A percentile compares a stretch with the other conserved stretches of the same genome.
Conservation (phyloP, 1,139 yeast species). For the Yamadazyma diddensiae region DNA sequence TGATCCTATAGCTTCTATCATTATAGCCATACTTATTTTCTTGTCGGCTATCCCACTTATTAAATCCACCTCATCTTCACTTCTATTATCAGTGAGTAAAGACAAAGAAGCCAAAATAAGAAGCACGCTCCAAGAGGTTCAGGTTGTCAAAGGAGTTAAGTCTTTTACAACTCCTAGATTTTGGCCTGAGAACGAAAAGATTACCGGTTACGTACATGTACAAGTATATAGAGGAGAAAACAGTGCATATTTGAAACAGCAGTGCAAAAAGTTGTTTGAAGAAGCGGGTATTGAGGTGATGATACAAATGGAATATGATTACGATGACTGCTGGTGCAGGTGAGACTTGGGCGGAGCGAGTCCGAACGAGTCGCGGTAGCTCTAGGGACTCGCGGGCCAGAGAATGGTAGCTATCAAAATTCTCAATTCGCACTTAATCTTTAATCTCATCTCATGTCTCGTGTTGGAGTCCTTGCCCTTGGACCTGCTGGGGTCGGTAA, state of each 20-base stretch:
- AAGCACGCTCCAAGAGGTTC: constrained; percentile 62
- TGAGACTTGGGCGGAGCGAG: neutral
- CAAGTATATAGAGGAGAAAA: constrained; percentile 70
- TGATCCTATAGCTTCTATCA: constrained; percentile 89
- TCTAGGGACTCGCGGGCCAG: no score
- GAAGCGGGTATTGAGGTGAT: constrained; percentile 42
- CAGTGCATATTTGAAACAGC: constrained; percentile 55
- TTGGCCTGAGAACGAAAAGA: constrained; percentile 59
- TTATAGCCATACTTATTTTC: constrained; percentile 80
- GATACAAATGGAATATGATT: constrained; percentile 60
- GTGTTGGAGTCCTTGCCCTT: constrained; percentile 91
- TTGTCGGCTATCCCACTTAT: constrained; percentile 81
- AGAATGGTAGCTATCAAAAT: no score
- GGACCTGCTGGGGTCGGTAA: constrained; percentile 99
- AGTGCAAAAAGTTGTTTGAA: constrained; percentile 50
- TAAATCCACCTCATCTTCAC: constrained; percentile 72
- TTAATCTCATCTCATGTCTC: constrained; percentile 83
- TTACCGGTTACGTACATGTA: constrained; percentile 64
- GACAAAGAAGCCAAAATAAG: constrained; percentile 58
- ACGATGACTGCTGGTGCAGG: constrained; percentile 61
- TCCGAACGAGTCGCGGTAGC: no score
- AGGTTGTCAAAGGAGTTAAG: constrained; percentile 72
- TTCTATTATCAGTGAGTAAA: constrained; percentile 59
- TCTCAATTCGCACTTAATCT: no score
- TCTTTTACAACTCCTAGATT: constrained; percentile 87